Percentiles rank a stretch among this genome's conserved stretches.
Conservation (phyloP, 1,139 yeast species). For the Hyphopichia khmerensis region DNA sequence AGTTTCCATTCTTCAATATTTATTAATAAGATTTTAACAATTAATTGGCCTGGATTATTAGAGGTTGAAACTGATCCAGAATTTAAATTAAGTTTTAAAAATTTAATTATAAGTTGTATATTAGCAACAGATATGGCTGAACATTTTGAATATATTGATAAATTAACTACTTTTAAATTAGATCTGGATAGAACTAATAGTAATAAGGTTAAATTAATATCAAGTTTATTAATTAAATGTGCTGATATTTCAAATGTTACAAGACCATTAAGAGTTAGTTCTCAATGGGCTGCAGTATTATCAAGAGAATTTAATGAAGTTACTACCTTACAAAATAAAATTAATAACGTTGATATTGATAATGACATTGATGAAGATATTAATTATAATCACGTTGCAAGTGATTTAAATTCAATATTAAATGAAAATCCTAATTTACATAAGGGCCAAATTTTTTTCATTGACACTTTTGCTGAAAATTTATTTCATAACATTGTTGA, state of each 20-base stretch:
- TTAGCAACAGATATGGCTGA: slow-evolving; percentile 94
- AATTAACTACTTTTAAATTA: slow-evolving; percentile 31
- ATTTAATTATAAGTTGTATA: slow-evolving; percentile 47
- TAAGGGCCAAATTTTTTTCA: slow-evolving; percentile 83
- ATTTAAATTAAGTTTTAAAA: slow-evolving; percentile 21
- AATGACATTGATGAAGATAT: too few relatives aligned
- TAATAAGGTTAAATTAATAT: slow-evolving; percentile 46
- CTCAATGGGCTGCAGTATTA: slow-evolving; percentile 83
- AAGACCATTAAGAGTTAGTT: slow-evolving; percentile 70
- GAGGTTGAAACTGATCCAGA: slow-evolving; percentile 14
- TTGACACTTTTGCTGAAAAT: slow-evolving; percentile 74
- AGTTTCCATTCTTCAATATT: slow-evolving; percentile 80
- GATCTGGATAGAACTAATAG: slow-evolving; percentile 19
- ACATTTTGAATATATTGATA: slow-evolving; percentile 72
- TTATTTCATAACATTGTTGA: slow-evolving; percentile 65
- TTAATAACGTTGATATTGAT: slow-evolving; percentile 14
- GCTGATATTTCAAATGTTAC: slow-evolving; percentile 95
- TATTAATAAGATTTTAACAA: slow-evolving; percentile 50
- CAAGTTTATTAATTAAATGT: slow-evolving; percentile 77
- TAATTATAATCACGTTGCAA: slow-evolving; percentile 29
- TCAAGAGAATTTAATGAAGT: slow-evolving; percentile 78
- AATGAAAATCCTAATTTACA: slow-evolving; percentile 50
- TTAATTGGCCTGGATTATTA: slow-evolving; percentile 63
- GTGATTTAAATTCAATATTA: slow-evolving; percentile 38
- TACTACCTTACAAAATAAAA: slow-evolving; percentile 47